A percentile compares a stretch with the other conserved stretches of the same genome.
Evolutionary conservation across 2,329 filamentous ascomycete species (phyloP).

Genomic region (Epichloe baconii): DNA sequence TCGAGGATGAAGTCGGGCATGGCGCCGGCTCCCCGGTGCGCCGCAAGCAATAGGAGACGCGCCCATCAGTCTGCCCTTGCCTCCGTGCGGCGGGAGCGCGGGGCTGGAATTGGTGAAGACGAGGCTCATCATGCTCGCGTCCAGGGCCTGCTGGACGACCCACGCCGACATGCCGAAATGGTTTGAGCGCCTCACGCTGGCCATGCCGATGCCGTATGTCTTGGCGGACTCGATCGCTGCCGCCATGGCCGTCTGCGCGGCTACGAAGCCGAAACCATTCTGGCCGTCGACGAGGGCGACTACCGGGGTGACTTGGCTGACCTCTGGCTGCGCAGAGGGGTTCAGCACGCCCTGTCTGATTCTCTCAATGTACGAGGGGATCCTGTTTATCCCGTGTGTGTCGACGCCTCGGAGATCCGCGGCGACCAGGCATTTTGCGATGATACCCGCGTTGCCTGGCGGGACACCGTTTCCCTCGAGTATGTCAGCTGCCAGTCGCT

Average conservation of each 20-base stretch:
- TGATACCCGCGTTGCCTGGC: slow-evolving; percentile 40
- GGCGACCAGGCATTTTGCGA: slow-evolving; percentile 56
- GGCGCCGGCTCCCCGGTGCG: slow-evolving; percentile 44
- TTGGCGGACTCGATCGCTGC: slow-evolving; percentile 54
- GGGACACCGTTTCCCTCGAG: slow-evolving; percentile 50
- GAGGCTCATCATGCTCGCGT: slow-evolving; percentile 56
- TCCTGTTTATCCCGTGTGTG: slow-evolving; percentile 63
- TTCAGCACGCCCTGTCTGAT: slow-evolving; percentile 58
- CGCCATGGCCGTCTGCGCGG: slow-evolving; percentile 52
- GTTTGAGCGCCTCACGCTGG: slow-evolving; percentile 62
- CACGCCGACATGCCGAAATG: slow-evolving; percentile 78
- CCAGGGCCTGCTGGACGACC: slow-evolving; percentile 64
- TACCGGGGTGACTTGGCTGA: slow-evolving; percentile 53
- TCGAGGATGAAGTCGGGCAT: slow-evolving; percentile 55
- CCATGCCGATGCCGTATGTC: slow-evolving; percentile 60
- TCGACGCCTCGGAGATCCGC: slow-evolving; percentile 71
- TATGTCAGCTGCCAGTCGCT: slow-evolving; percentile 37
- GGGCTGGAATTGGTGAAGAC: slow-evolving; percentile 63
- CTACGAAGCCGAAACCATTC: slow-evolving; percentile 66
- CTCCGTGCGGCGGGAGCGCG: slow-evolving; percentile 59
- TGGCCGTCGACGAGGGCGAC: slow-evolving; percentile 54
- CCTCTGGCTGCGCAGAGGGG: slow-evolving; percentile 40
- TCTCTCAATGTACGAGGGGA: slow-evolving; percentile 65
- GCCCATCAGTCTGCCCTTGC: slow-evolving; percentile 54
- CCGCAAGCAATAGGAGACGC: slow-evolving; percentile 66